Percentiles rank a stretch among this genome's conserved stretches.
Evolutionary conservation across 1,139 yeast species (phyloP).

Genomic region (Suhomyces panamericanus): DNA sequence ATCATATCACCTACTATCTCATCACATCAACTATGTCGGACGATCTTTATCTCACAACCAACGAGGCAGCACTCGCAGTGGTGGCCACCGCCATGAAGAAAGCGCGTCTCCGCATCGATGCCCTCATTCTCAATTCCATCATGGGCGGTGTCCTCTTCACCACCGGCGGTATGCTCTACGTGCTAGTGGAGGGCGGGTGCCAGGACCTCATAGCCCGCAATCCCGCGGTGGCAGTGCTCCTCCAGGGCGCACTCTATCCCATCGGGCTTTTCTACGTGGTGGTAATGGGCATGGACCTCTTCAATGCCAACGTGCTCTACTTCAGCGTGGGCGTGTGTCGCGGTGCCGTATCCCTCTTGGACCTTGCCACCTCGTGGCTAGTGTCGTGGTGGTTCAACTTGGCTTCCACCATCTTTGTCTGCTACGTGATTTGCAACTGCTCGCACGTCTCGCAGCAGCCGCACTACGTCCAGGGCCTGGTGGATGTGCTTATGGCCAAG

Average conservation of each 20-base stretch:
- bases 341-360: conserved; percentile 66
- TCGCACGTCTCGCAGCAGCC: conserved; percentile 48
- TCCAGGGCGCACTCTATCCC: conserved; percentile 62
- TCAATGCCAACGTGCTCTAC: conserved; percentile 69
- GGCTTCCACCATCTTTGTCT: conserved; percentile 62
- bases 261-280: conserved; percentile 75
- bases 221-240: conserved; percentile 54
- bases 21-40: conserved; percentile 10
- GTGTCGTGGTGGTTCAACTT: conserved; percentile 68
- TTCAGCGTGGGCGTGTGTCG: conserved; percentile 67
- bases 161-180: conserved; percentile 71
- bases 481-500: conserved; percentile 48
- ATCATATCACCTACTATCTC: too few relatives aligned
- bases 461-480: conserved; percentile 47
- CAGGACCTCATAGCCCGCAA: conserved; percentile 40
- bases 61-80: conserved; percentile 78
- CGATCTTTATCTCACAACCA: conserved; percentile 58
- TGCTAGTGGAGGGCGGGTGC: conserved; percentile 54
- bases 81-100: conserved; percentile 85
- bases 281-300: conserved; percentile 69
- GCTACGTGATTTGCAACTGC: conserved; percentile 59
- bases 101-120: conserved; percentile 60
- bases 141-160: conserved; percentile 71
- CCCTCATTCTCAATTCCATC: conserved; percentile 59
- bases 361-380: conserved; percentile 64